Evolutionary conservation across 2,329 filamentous ascomycete genomes (phyloP), one percentile per base, ranked within the genome.

Genomic region (Aspergillus ustus): DNA sequence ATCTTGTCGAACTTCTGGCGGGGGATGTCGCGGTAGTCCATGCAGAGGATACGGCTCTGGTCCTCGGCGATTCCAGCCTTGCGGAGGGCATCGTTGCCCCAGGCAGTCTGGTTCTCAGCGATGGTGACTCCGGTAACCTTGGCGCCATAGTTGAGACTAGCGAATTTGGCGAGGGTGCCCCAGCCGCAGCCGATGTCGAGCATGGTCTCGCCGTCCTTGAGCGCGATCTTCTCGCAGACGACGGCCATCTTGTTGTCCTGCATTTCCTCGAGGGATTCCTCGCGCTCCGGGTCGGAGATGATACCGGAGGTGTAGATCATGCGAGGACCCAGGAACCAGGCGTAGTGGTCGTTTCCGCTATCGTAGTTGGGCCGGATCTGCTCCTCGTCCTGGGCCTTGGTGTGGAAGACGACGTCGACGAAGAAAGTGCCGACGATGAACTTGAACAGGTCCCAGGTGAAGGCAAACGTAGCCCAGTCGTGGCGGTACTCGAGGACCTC

Each of bases 281-380:
- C 95, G 68, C 84, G 85, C 79, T 89, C 88, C 77, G 91, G 87
- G 78, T 98, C 93, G 64, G 91, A 90, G 76, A 99, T 96, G 73
- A 99, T 84, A 71, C 95, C 95, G 52, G 92, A 96, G 57, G 95
- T 99, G 84, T 98, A 98, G 80, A 98, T 92, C 95, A 98, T 99
- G 75, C 94, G 93, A 62, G 94, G 94, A 64, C 95, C 95, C 66
- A 98, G 87, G 86, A 98, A 98, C 93, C 93, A 99, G 77, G 88
- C 90, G 84, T 99, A 99, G 82, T 97, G 97, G 81, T 98, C 95
- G 77, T 99, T 93, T 75, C 95, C 95, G 67, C 93, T 90, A 84
- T 98, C 95, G 80, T 99, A 99, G 83, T 97, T 93, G 78, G 93
- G 92, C 75, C 93, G 92, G 61, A 98, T 93, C 82, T 98, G 95